Evolutionary conservation across 148 eudicot species (phyloP), one percentile per base, ranked within the genome.

Genomic region (Chenopodium formosanum): DNA sequence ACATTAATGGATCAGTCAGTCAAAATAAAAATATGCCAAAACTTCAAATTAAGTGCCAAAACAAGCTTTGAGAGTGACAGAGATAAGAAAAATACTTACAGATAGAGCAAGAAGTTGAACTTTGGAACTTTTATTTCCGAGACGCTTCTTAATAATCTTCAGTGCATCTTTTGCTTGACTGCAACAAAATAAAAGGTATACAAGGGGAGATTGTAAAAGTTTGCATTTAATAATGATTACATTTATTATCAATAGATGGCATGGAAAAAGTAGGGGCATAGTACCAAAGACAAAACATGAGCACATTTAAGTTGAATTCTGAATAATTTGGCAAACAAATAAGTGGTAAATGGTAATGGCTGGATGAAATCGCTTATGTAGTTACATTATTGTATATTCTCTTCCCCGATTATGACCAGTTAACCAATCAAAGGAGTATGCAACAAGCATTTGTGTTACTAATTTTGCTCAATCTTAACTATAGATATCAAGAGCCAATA

Each of bases 141-240:
- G 85, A 22, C 92, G 95, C 90, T 94, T 94, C 89, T 92, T 94
- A 80, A 94, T 85, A 81, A 92, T 86, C 91, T 94, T 94, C 87
- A 94, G 73, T 32, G 97, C 93, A 66, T 92, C 98, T 89, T 91
- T 94, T 65, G 97, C 86, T 88, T 92, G 98, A 85, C 98, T 94
- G 92, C 84, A 88, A 85, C 82, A 81, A 84, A 73, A 68, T 32
- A 82, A 80, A 14, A 27, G 48, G 52, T 73, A 71, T 48, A 47
- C 12, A 40, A 4, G 14, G 29, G 34, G 75, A 63, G 32, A 27
- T 56, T 13, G 16, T n/a, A 34, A 29, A 60, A 22, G 23, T 44
- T 56, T 71, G 13, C 23, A 73, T 37, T 23, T 7, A 79, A 48
- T 37, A 27, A 5, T 22, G 1, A 72, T 19, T 13, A 7, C 53